phyloP scores from a whole-genome alignment of 441 rosid genomes.

The Aleurites moluccanus region DNA sequence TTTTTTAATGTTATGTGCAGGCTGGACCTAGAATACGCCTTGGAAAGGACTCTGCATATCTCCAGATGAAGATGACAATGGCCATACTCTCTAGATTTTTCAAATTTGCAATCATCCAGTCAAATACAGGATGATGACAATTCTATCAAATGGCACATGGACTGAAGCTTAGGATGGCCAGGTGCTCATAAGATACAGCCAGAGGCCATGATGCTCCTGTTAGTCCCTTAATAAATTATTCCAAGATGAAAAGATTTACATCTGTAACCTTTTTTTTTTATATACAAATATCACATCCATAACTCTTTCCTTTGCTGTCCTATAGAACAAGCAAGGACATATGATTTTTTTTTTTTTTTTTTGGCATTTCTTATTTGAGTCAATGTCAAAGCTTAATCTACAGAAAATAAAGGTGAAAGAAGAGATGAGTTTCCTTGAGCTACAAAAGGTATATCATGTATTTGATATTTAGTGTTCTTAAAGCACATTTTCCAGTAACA shows the following conservation, averaged over 20 bases:
- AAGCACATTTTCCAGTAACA: not conserved
- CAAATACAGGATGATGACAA: slow-evolving; percentile 94
- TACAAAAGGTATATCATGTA: not conserved
- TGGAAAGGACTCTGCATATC: slow-evolving; percentile 96
- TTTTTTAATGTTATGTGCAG: slow-evolving; percentile 36
- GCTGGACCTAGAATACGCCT: slow-evolving; percentile 96
- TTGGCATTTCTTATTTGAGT: not conserved
- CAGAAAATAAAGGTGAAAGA: not conserved
- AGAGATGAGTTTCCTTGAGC: not conserved
- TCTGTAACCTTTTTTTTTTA: not conserved
- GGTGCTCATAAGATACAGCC: slow-evolving; percentile 41
- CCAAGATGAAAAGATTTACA: not conserved
- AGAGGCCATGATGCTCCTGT: not conserved
- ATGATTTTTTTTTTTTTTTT: not conserved
- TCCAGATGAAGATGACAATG: slow-evolving; percentile 97
- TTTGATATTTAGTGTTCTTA: not conserved
- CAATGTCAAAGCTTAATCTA: not conserved
- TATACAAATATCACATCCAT: not conserved
- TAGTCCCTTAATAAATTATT: slow-evolving; percentile 11
- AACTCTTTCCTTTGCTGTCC: not conserved
- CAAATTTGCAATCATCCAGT: slow-evolving; percentile 74
- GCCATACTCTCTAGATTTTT: slow-evolving; percentile 80
- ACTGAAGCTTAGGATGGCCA: slow-evolving; percentile 55
- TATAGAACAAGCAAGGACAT: not conserved
- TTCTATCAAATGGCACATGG: slow-evolving; percentile 84